Percentiles rank a stretch among this genome's conserved stretches.
Evolutionary conservation across 1,139 yeast species (phyloP).

Genomic region (Hansenula sp.): DNA sequence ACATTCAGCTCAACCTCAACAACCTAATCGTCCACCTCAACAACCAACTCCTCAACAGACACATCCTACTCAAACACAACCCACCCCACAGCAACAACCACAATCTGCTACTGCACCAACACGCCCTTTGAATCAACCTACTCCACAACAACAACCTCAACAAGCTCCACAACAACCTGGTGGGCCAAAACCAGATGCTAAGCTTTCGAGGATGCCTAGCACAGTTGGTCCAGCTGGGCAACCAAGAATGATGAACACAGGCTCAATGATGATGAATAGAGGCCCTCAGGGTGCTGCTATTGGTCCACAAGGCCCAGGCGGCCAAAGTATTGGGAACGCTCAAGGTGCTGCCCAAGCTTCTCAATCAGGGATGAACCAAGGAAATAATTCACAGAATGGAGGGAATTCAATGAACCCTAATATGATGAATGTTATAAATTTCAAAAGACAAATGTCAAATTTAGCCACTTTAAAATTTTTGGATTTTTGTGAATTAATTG

Average conservation of each 20-base stretch:
- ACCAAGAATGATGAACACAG: constrained; percentile 6
- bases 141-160: constrained; percentile 8
- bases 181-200: constrained; percentile 4
- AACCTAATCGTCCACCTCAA: constrained; percentile 4
- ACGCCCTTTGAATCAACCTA: constrained; percentile 11
- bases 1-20: constrained; percentile 3
- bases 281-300: neutral
- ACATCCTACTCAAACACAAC: constrained; percentile 7
- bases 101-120: constrained; percentile 8
- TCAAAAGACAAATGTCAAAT: constrained; percentile 26
- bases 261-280: neutral
- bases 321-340: constrained; percentile 4
- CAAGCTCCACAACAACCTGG: constrained; percentile 9
- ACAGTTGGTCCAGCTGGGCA: constrained; percentile 12
- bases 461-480: constrained; percentile 32
- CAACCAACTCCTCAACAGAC: constrained; percentile 9
- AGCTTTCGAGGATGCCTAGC: constrained; percentile 2
- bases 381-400: constrained; percentile 5
- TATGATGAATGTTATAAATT: constrained; percentile 12
- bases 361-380: constrained; percentile 3
- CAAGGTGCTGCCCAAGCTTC: constrained; percentile 8
- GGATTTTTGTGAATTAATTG: constrained; percentile 35
- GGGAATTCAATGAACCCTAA: constrained; percentile 5
- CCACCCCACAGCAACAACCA: constrained; percentile 8
- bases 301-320: neutral